Evolutionary conservation across 208 protist genomes (phyloP), one percentile per base, ranked within the genome.

Genomic region (Spongospora subterranea): DNA sequence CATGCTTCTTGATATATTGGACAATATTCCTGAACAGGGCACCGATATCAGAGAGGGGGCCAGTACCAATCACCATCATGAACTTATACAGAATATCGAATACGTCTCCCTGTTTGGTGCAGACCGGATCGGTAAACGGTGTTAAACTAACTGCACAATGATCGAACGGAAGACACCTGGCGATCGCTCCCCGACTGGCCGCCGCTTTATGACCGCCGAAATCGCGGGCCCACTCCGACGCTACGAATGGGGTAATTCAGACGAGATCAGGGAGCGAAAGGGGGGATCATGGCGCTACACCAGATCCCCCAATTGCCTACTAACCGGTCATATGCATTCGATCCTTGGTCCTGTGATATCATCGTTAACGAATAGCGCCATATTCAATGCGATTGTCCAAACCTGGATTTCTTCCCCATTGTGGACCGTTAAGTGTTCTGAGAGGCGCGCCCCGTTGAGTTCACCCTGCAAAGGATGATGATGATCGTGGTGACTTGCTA

Each of bases 1-100:
- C 38, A 90, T 96, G 90, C 89, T 97, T 96, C 53, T 96, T 94
- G 41, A 97, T 88, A 77, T 94, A 97, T 0, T 93, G 95, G 35
- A 97, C 90, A 53, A 97, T 95, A 91, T 96, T 95, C n/a, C 88
- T 29, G 89, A 77, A 93, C 88, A 88, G 35, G 77, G 13, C 46
- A 0, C 45, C 11, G 6, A 0, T 20, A 0, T 17, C 24, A n/a
- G 17, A 41, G 1, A 38, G 91, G n/a, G 20, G 39, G 65, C 6
- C 88, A 0, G 32, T 45, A 88, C n/a, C n/a, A n/a, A n/a, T n/a
- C n/a, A n/a, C n/a, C n/a, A n/a, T n/a, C n/a, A n/a, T n/a, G 60
- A 40, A 35, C 32, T 93, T 93, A n/a, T 92, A 94, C 93, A 93
- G 20, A 60, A 96, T 53, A 50, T 95, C 93, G 77, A 92, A 96